Evolutionary conservation across 148 eudicot species (phyloP).

Genomic region (Rhododendron simsii): DNA sequence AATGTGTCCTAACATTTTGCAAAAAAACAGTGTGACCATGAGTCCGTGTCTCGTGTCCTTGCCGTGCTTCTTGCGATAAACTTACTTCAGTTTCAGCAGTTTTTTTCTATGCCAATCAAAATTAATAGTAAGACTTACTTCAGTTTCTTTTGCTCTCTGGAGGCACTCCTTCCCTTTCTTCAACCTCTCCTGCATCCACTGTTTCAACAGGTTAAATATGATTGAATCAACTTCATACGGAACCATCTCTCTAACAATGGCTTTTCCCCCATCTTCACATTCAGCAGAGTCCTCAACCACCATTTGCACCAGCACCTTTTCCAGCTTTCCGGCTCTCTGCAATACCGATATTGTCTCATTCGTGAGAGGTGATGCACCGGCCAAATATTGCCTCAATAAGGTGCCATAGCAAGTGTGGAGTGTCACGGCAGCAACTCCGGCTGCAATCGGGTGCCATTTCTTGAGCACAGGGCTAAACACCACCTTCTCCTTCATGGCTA

Average conservation of each 20-base stretch:
- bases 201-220: conserved; percentile 47
- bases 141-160: conserved; percentile 76
- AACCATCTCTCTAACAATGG: conserved; percentile 74
- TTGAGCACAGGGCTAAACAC: conserved; percentile 55
- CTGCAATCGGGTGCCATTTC: conserved; percentile 81
- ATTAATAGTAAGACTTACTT: conserved; percentile 40
- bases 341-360: conserved; percentile 50
- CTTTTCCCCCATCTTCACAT: conserved; percentile 81
- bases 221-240: conserved; percentile 83
- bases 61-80: neutral
- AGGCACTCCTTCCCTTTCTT: conserved; percentile 47
- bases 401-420: conserved; percentile 74
- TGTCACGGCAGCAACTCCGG: conserved; percentile 77
- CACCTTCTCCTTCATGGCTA: conserved; percentile 72
- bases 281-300: conserved; percentile 81
- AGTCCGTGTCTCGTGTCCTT: neutral
- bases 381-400: conserved; percentile 56
- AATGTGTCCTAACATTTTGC: neutral
- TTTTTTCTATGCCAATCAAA: neutral
- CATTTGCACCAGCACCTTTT: conserved; percentile 73
- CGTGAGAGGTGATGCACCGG: conserved; percentile 36
- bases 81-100: neutral
- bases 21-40: neutral
- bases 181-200: conserved; percentile 78
- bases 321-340: conserved; percentile 75